Evolutionary conservation across 2,329 filamentous ascomycete species (phyloP).

Genomic region (Neofusicoccum laricinum): DNA sequence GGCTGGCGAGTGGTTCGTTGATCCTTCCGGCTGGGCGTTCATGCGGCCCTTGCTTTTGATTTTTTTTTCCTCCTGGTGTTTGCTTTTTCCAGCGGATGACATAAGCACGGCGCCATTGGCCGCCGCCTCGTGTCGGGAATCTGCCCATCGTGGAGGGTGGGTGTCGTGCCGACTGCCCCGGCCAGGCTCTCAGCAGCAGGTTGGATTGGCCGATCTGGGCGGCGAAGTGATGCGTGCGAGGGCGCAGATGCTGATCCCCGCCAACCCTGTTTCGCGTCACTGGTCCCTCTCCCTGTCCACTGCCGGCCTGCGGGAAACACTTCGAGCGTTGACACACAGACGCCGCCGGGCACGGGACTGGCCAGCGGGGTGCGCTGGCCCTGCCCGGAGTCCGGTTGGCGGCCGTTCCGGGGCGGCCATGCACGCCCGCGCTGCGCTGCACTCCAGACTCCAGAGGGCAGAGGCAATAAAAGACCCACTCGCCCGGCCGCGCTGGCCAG

Average conservation of each 20-base stretch:
- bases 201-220: not conserved
- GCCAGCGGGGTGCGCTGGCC: not conserved
- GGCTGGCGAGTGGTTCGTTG: not conserved
- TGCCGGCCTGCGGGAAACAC: not conserved
- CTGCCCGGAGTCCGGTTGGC: not conserved
- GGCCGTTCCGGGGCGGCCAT: not conserved
- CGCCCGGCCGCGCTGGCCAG: not conserved
- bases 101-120: not conserved
- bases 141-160: not conserved
- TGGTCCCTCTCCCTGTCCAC: not conserved
- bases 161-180: not conserved
- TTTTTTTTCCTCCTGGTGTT: not conserved
- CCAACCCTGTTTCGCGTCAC: not conserved
- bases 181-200: not conserved
- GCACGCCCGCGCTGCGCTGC: not conserved
- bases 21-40: not conserved
- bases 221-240: not conserved
- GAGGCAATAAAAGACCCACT: not conserved
- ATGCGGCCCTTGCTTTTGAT: not conserved
- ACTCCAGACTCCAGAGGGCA: not conserved
- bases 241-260: constrained; percentile 5
- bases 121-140: not conserved
- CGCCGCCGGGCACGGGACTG: not conserved
- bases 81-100: constrained; percentile 1
- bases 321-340: not conserved